phyloP scores from a whole-genome alignment of 179 eudicot genomes.

The Camellia oleifera region DNA sequence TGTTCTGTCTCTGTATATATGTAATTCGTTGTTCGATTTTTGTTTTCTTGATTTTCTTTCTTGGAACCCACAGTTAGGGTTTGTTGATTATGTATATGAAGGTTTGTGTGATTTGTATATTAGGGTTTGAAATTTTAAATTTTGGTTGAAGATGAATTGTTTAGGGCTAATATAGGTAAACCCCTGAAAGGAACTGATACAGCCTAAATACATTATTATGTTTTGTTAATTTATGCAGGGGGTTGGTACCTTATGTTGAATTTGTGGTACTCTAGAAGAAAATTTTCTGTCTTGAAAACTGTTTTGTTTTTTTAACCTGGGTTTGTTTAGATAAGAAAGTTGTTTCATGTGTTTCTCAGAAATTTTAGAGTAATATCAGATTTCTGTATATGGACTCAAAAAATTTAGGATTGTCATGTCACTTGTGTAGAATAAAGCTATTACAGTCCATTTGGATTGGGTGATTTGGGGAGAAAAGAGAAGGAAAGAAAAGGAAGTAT shows the following conservation, averaged over 20 bases:
- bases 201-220: background rate
- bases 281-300: background rate
- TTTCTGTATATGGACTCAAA: background rate
- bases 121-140: background rate
- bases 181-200: background rate
- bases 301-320: background rate
- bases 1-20: background rate
- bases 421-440: too few species aligned
- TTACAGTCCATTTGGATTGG: too few species aligned
- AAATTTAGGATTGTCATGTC: background rate
- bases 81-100: background rate
- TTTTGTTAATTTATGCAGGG: background rate
- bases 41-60: background rate
- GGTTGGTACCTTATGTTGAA: background rate
- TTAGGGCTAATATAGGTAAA: background rate
- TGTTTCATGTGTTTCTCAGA: background rate
- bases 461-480: too few species aligned
- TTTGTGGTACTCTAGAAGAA: background rate
- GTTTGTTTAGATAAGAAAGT: background rate
- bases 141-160: background rate
- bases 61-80: background rate
- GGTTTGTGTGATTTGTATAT: background rate
- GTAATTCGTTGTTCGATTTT: background rate
- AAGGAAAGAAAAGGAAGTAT: too few species aligned
- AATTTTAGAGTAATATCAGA: background rate